Percentiles rank a stretch among this genome's conserved stretches.
Conservation (phyloP, 495 filamentous ascomycete species). For the Podospora appendiculata region DNA sequence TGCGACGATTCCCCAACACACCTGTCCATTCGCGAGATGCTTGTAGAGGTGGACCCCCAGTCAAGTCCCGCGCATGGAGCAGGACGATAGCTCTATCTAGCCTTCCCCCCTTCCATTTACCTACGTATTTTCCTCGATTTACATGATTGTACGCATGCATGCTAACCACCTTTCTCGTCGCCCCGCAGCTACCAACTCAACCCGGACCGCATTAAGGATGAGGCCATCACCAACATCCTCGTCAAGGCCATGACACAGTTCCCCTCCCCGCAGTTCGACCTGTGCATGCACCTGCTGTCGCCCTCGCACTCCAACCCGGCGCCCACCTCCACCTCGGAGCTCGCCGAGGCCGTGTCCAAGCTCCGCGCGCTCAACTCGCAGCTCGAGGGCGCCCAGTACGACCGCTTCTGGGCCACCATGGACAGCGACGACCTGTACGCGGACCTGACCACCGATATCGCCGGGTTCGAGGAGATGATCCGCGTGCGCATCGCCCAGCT, state of each 20-base stretch:
- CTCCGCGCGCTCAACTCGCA: slow-evolving; percentile 74
- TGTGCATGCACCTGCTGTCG: slow-evolving; percentile 84
- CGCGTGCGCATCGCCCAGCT: slow-evolving; percentile 84
- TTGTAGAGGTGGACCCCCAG: too few relatives aligned
- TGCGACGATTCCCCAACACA: too few relatives aligned
- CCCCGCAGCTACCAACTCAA: slow-evolving; percentile 95
- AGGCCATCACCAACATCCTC: slow-evolving; percentile 97
- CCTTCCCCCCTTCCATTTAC: neutral
- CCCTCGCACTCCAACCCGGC: slow-evolving; percentile 31
- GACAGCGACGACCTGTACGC: slow-evolving; percentile 95
- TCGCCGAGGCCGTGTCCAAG: slow-evolving; percentile 84
- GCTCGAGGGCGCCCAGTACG: slow-evolving; percentile 79
- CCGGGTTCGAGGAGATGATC: slow-evolving; percentile 95
- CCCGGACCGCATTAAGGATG: slow-evolving; percentile 92
- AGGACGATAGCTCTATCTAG: slow-evolving; percentile 56
- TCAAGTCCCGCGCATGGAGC: slow-evolving; percentile 30
- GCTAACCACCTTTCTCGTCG: slow-evolving; percentile 5
- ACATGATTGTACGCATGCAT: neutral
- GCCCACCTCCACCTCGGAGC: slow-evolving; percentile 43
- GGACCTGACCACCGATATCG: slow-evolving; percentile 87
- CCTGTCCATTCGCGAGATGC: too few relatives aligned
- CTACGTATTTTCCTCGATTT: neutral
- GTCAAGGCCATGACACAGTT: slow-evolving; percentile 97
- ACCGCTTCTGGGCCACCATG: slow-evolving; percentile 85
- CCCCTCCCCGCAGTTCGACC: slow-evolving; percentile 90